Conservation (phyloP, 2,329 filamentous ascomycete species). For the Epichloe gansuensis region DNA sequence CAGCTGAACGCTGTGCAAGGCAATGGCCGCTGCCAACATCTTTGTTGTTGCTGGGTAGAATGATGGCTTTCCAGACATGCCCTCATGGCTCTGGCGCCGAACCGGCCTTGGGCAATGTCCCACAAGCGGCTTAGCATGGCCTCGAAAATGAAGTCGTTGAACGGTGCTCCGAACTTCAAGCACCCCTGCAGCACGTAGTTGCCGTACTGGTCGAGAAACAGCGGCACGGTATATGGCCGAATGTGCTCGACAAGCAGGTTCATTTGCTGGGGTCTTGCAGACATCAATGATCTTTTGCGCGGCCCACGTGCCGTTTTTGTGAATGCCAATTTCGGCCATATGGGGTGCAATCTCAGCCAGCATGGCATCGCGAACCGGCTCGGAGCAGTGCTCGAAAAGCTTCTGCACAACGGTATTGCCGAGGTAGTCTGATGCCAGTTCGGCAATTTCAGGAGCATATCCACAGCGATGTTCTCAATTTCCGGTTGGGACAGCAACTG, state of each 20-base stretch:
- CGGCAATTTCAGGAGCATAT: slow-evolving; percentile 94
- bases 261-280: slow-evolving; percentile 80
- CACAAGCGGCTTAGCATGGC: slow-evolving; percentile 90
- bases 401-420: slow-evolving; percentile 99
- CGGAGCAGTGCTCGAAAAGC: slow-evolving; percentile 91
- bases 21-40: slow-evolving; percentile 86
- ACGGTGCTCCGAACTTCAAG: slow-evolving; percentile 77
- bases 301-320: slow-evolving; percentile 99
- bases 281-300: slow-evolving; percentile 99
- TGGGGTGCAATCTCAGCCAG: slow-evolving; percentile 77
- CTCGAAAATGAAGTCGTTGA: slow-evolving; percentile 96
- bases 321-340: slow-evolving; percentile 89
- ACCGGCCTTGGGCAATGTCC: slow-evolving; percentile 86
- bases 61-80: slow-evolving; percentile 95
- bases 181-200: slow-evolving; percentile 98
- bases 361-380: slow-evolving; percentile 85
- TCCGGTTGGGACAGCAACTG: slow-evolving; percentile 74
- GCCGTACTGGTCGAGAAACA: slow-evolving; percentile 95
- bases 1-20: slow-evolving; percentile 91
- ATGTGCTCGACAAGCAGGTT: slow-evolving; percentile 71
- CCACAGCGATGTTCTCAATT: slow-evolving; percentile 82
- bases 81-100: slow-evolving; percentile 90
- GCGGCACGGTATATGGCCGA: slow-evolving; percentile 72
- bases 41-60: slow-evolving; percentile 86
- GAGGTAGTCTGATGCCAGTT: slow-evolving; percentile 88